Base-by-base conservation (phyloP, 208 protist genomes). In the Crithidia brevicula region DNA sequence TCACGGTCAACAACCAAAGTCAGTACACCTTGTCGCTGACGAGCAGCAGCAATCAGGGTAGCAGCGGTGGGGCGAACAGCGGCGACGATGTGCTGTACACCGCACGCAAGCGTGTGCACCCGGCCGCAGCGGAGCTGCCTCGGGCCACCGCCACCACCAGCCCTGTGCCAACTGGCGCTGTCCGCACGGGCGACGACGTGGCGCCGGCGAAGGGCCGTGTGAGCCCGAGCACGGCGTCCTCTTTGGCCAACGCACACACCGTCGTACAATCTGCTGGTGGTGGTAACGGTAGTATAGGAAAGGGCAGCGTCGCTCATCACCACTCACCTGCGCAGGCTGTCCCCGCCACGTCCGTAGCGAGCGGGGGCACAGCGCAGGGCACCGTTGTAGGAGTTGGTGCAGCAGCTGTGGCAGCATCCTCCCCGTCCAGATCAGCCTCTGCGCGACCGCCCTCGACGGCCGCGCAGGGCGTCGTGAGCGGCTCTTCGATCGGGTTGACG, bases 21-120 rank as follows among this genome's bases (percentile, higher is more conserved):
- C 64, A 74, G 60, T 82, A 77, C 58, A 75, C 67, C 23, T 49
- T 83, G 18, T 62, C 65, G 0, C 58, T 86, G 7, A 60, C 60
- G 3, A 68, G 56, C 20, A 60, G 42, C 60, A 43, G 34, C 54
- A 34, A 47, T 8, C 34, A 61, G 23, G 51, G 40, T 10, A 47
- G 42, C 22, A 20, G 16, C 51, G 27, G 27, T 11, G 45, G 30
- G 0, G 28, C 8, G n/a, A 38, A 25, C 20, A 30, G 15, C 47
- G 60, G 68, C 11, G 69, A 75, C 11, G 70, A 75, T 4, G 54
- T 69, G 15, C 34, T 80, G n/a, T 80, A 80, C 59, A 72, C 74
- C 28, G 72, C 77, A 0, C 54, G 66, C 52, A 77, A 78, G n/a
- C 65, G 59, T 20, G 42, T 66, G 11, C 20, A 30, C 0, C 63